Evolutionary conservation across 1,284 basidiomycete species (phyloP).

Genomic region (Naganishia cerealis): DNA sequence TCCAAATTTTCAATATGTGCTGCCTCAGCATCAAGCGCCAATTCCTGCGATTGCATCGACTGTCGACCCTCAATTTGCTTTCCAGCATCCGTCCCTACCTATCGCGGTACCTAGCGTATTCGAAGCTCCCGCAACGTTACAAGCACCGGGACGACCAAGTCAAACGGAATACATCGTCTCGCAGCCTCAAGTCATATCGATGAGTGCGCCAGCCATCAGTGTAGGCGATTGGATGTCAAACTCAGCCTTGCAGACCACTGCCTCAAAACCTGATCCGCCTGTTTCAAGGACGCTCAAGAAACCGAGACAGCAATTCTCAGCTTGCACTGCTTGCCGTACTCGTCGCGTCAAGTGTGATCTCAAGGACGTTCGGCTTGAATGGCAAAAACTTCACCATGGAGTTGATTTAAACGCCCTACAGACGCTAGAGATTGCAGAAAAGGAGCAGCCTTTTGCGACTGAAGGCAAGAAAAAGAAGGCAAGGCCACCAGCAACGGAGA

Average conservation of each 20-base stretch:
- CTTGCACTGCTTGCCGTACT: conserved; percentile 86
- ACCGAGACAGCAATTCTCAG: conserved; percentile 65
- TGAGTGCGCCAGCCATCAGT: conserved; percentile 7
- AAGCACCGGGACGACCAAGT: not conserved
- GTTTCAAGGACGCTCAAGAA: conserved; percentile 3
- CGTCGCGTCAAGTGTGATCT: conserved; percentile 60
- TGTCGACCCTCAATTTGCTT: not conserved
- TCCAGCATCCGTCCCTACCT: not conserved
- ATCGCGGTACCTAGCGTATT: conserved; percentile 8
- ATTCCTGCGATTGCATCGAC: not conserved
- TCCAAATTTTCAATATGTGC: not conserved
- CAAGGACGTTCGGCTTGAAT: conserved; percentile 47
- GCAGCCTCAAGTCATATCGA: not conserved
- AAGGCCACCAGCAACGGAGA: conserved; percentile 65
- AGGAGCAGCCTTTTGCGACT: not conserved
- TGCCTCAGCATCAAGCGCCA: not conserved
- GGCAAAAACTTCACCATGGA: conserved; percentile 16
- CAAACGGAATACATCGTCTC: not conserved
- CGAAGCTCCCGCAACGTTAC: not conserved
- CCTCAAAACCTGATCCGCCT: not conserved
- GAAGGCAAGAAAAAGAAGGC: conserved; percentile 59
- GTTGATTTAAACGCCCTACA: not conserved
- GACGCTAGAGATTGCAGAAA: not conserved
- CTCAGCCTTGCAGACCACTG: not conserved
- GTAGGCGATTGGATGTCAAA: conserved; percentile 8